phyloP scores from a whole-genome alignment of 495 filamentous ascomycete genomes.

The Penicillium parvum region DNA sequence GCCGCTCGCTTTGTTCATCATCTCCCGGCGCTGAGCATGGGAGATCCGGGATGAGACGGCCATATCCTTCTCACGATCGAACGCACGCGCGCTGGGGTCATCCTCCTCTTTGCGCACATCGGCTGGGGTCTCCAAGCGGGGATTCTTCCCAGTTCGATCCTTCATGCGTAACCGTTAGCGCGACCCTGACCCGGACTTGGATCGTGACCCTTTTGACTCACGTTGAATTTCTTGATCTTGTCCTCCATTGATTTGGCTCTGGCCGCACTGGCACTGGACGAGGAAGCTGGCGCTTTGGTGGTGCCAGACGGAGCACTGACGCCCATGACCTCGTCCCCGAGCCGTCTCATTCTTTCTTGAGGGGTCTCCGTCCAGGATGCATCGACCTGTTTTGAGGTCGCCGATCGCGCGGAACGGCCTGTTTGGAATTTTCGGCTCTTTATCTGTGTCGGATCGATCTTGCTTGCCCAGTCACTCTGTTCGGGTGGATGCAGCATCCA shows the following conservation, averaged over 20 bases:
- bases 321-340: conserved; percentile 85
- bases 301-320: conserved; percentile 30
- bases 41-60: conserved; percentile 67
- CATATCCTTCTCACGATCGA: conserved; percentile 96
- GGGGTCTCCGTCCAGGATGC: conserved; percentile 90
- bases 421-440: conserved; percentile 80
- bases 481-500: conserved; percentile 93
- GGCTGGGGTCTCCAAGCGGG: conserved; percentile 58
- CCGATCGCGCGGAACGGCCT: conserved; percentile 52
- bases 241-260: conserved; percentile 35
- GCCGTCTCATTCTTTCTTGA: conserved; percentile 74
- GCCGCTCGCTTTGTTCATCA: conserved; percentile 74
- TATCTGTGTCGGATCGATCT: conserved; percentile 80
- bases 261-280: conserved; percentile 11
- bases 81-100: conserved; percentile 83
- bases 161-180: conserved; percentile 16
- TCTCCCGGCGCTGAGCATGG: conserved; percentile 67
- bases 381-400: conserved; percentile 37
- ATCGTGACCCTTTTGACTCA: too few relatives aligned
- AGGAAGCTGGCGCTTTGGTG: neutral
- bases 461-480: conserved; percentile 53
- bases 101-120: conserved; percentile 67
- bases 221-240: conserved; percentile 58
- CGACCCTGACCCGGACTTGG: too few relatives aligned
- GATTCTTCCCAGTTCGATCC: conserved; percentile 59